Conservation (phyloP, 148 eudicot genomes). For the Cornus kousa region DNA sequence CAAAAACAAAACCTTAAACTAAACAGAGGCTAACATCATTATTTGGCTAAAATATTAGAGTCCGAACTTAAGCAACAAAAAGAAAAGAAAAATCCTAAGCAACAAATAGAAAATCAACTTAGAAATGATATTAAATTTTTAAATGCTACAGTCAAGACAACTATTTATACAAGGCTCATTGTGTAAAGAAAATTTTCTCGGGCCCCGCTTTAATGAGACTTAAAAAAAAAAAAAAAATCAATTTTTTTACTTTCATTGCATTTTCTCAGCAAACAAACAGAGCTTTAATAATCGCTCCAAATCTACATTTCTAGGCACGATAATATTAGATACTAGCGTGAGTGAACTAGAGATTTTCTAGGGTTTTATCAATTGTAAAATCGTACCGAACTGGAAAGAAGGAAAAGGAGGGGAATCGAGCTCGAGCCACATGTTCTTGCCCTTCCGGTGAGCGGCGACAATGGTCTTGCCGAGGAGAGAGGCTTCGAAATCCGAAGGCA, state of each 20-base stretch:
- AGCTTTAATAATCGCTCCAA: no score
- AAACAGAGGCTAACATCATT: background rate
- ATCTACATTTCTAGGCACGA: no score
- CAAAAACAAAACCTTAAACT: background rate
- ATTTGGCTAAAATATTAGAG: background rate
- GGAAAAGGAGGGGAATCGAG: conserved; percentile 96
- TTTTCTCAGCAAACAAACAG: background rate
- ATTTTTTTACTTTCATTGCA: background rate
- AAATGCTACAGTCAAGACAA: background rate
- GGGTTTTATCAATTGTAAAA: conserved; percentile 25
- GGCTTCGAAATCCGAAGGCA: conserved; percentile 60
- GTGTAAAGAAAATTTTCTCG: background rate
- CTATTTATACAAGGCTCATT: background rate
- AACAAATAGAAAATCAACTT: background rate
- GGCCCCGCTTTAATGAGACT: no score
- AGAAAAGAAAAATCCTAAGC: background rate
- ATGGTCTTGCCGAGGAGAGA: conserved; percentile 71
- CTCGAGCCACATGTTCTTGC: conserved; percentile 90
- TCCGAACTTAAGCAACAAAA: background rate
- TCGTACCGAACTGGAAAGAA: conserved; percentile 85
- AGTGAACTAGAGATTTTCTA: conserved; percentile 16
- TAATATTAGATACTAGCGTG: background rate
- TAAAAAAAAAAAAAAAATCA: no score
- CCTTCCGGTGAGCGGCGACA: conserved; percentile 80
- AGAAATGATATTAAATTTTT: background rate